A percentile compares a stretch with the other conserved stretches of the same genome.
phyloP scores from a whole-genome alignment of 495 filamentous ascomycete species.

The Annulohypoxylon nitens region DNA sequence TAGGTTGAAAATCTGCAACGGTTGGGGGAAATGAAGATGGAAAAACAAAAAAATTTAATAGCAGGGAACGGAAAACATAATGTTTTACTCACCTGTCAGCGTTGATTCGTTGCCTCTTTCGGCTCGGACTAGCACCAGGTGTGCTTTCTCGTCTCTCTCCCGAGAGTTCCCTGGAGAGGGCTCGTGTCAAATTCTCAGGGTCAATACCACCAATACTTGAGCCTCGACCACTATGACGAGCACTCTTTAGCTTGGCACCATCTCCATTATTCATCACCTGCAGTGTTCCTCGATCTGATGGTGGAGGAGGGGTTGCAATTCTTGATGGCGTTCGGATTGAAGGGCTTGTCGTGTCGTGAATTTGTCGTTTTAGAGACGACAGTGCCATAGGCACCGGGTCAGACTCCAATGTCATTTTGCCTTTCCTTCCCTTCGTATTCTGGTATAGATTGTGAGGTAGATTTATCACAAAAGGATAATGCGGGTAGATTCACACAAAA shows the following conservation, averaged over 20 bases:
- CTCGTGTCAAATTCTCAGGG: slow-evolving; percentile 52
- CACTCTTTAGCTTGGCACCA: slow-evolving; percentile 42
- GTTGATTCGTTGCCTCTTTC: slow-evolving; percentile 89
- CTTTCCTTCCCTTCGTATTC: not conserved
- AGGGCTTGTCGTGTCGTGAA: slow-evolving; percentile 51
- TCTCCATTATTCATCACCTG: slow-evolving; percentile 53
- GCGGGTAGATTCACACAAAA: not conserved
- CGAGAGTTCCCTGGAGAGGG: slow-evolving; percentile 52
- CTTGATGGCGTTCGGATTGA: slow-evolving; percentile 52
- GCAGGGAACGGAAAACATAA: not conserved
- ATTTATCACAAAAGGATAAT: not conserved
- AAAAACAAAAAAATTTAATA: not conserved
- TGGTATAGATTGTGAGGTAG: not conserved
- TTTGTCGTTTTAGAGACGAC: slow-evolving; percentile 54
- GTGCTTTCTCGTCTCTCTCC: slow-evolving; percentile 71
- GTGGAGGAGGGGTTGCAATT: slow-evolving; percentile 56
- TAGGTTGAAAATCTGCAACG: not conserved
- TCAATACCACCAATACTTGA: slow-evolving; percentile 50
- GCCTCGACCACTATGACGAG: slow-evolving; percentile 49
- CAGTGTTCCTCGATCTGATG: slow-evolving; percentile 51
- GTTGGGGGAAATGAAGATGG: not conserved
- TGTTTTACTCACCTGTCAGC: slow-evolving; percentile 73
- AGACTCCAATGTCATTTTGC: slow-evolving; percentile 55
- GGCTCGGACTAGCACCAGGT: slow-evolving; percentile 80
- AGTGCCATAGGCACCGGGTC: slow-evolving; percentile 48